phyloP scores from a whole-genome alignment of 176 grass and related monocot species.

The Ampelocalamus luodianensis region DNA sequence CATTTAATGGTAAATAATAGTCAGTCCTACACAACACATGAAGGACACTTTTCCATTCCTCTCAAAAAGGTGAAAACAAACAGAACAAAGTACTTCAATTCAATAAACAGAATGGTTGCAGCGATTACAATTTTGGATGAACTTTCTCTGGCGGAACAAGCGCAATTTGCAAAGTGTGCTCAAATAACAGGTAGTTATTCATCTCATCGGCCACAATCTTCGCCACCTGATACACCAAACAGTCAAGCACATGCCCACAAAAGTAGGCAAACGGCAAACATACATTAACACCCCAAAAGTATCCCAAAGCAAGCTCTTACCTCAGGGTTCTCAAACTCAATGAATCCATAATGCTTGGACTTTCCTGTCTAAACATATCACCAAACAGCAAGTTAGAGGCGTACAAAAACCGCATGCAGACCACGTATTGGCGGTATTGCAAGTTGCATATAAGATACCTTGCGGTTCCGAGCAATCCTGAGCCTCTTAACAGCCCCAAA shows the following conservation, averaged over 20 bases:
- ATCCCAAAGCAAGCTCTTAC: conserved; percentile 38
- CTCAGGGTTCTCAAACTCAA: conserved; percentile 90
- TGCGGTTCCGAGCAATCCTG: conserved; percentile 76
- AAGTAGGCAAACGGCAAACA: background rate
- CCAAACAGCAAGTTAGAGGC: conserved; percentile 32
- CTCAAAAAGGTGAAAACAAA: background rate
- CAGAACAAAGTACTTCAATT: background rate
- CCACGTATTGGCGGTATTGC: background rate
- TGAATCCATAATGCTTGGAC: conserved; percentile 92
- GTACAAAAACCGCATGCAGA: background rate
- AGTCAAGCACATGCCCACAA: conserved; percentile 13
- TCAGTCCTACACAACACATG: background rate
- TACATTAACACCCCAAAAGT: background rate
- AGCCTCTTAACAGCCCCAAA: conserved; percentile 80
- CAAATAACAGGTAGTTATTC: conserved; percentile 90
- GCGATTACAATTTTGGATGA: conserved; percentile 77
- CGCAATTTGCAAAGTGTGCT: conserved; percentile 75
- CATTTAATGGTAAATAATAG: background rate
- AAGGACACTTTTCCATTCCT: background rate
- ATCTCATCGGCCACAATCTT: conserved; percentile 91
- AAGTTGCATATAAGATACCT: conserved; percentile 39
- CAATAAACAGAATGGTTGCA: conserved; percentile 1
- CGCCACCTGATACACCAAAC: conserved; percentile 60
- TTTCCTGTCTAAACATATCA: conserved; percentile 75
- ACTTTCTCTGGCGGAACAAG: conserved; percentile 68